Percentiles rank a stretch among this genome's conserved stretches.
phyloP scores from a whole-genome alignment of 2,329 filamentous ascomycete genomes.

The Cladorrhinum sp. region DNA sequence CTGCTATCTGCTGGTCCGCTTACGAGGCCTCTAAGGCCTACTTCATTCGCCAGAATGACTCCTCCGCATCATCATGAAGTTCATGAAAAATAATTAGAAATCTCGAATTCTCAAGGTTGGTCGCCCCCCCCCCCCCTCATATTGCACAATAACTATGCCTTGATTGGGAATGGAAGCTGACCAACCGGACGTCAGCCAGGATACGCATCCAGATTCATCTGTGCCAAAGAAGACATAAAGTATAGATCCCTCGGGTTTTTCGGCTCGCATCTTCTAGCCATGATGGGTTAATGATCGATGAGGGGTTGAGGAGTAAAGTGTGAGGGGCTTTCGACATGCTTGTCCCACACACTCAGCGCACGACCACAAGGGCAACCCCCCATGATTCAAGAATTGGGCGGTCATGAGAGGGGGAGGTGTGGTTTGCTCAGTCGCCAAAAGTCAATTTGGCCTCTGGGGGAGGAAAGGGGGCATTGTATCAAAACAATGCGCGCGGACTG shows the following conservation, averaged over 20 bases:
- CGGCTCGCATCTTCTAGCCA: neutral
- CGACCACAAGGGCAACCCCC: too few species aligned
- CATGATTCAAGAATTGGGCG: too few species aligned
- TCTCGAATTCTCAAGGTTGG: neutral
- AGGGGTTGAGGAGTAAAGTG: neutral
- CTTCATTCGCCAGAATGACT: slow-evolving; percentile 55
- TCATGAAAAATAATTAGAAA: neutral
- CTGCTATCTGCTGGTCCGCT: slow-evolving; percentile 96
- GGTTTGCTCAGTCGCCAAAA: too few species aligned
- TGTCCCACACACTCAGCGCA: too few species aligned
- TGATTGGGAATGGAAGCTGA: neutral
- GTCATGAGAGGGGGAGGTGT: too few species aligned
- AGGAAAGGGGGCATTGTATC: too few species aligned
- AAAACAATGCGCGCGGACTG: too few species aligned
- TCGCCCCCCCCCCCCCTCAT: neutral
- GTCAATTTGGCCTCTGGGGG: too few species aligned
- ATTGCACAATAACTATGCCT: neutral
- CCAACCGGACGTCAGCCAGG: neutral
- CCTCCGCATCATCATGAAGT: slow-evolving; percentile 11
- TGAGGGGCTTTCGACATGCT: neutral
- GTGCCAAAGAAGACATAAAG: neutral
- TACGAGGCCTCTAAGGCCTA: slow-evolving; percentile 68
- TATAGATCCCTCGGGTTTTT: neutral
- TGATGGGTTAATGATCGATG: neutral
- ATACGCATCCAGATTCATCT: neutral